A percentile compares a stretch with the other conserved stretches of the same genome.
Conservation (phyloP, 2,329 filamentous ascomycete species). For the Aspergillus transmontanensis region DNA sequence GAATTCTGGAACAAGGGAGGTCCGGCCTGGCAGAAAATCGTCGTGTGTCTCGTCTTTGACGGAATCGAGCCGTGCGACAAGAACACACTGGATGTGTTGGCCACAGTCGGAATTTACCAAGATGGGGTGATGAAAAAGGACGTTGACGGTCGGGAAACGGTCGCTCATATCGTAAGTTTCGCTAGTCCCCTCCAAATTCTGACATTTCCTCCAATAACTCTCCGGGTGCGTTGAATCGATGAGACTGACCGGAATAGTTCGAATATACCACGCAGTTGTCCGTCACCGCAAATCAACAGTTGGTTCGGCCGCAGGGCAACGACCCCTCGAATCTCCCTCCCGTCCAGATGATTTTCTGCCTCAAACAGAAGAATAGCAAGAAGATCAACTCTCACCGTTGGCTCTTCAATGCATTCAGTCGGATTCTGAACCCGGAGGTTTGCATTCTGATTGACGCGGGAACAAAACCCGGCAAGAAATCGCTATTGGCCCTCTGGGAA, state of each 20-base stretch:
- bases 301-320: conserved; percentile 88
- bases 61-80: conserved; percentile 98
- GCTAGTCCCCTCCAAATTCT: conserved; percentile 48
- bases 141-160: conserved; percentile 94
- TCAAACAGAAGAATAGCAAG: conserved; percentile 99
- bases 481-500: conserved; percentile 91
- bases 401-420: conserved; percentile 97
- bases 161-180: conserved; percentile 77
- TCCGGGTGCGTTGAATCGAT: neutral
- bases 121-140: conserved; percentile 99
- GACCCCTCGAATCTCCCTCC: conserved; percentile 83
- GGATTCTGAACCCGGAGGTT: conserved; percentile 94
- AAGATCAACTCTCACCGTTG: conserved; percentile 99
- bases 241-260: conserved; percentile 56
- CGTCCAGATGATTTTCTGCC: conserved; percentile 98
- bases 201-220: too few species aligned
- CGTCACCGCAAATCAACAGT: conserved; percentile 92
- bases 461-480: conserved; percentile 92
- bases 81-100: conserved; percentile 86
- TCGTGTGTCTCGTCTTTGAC: conserved; percentile 94
- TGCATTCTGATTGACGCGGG: conserved; percentile 95
- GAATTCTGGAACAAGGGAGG: conserved; percentile 99
- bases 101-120: conserved; percentile 94
- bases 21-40: conserved; percentile 99
- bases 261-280: conserved; percentile 98